Conservation (phyloP, 306 rosid species). For the Vigna mungo region DNA sequence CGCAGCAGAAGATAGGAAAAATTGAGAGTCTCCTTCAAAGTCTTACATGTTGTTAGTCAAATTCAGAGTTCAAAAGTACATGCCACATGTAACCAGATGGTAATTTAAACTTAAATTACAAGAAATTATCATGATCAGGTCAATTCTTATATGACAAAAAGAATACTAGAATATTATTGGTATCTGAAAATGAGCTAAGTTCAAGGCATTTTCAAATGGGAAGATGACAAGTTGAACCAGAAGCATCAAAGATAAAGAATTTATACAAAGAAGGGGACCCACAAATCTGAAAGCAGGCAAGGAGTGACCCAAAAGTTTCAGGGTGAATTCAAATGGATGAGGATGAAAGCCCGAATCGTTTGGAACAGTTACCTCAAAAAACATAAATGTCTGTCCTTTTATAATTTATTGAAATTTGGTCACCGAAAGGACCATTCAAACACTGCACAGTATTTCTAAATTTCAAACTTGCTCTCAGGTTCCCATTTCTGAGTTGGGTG, state of each 20-base stretch:
- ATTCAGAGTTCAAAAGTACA: neutral
- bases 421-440: neutral
- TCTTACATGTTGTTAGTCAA: too few species aligned
- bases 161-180: neutral
- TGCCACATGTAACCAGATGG: neutral
- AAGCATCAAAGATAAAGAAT: neutral
- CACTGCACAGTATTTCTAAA: neutral
- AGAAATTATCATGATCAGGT: neutral
- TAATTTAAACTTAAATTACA: neutral
- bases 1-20: too few species aligned
- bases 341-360: neutral
- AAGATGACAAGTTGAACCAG: neutral
- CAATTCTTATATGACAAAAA: neutral
- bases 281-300: neutral
- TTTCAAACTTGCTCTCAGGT: neutral
- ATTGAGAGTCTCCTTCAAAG: too few species aligned
- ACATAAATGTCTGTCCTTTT: neutral
- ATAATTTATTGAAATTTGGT: neutral
- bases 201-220: neutral
- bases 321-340: neutral
- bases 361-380: neutral
- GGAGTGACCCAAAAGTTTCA: neutral
- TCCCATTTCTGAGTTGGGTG: neutral
- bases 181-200: neutral
- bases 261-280: neutral